Conservation (phyloP, 805 yeast genomes). For the Spathaspora hagerdaliae region DNA sequence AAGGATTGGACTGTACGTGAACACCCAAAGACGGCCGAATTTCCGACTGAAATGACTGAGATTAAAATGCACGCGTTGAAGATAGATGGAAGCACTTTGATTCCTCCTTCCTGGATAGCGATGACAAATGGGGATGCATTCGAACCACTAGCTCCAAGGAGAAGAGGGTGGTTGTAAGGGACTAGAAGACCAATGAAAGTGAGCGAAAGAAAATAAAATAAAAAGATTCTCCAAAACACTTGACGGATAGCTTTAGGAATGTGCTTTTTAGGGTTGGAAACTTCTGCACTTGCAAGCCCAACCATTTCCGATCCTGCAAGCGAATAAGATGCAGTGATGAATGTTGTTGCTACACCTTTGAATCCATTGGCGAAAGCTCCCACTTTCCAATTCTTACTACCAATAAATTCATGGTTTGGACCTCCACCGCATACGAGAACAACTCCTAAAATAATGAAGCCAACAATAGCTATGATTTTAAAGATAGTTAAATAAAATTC, state of each 20-base stretch:
- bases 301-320: slow-evolving; percentile 37
- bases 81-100: slow-evolving; percentile 63
- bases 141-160: slow-evolving; percentile 49
- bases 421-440: slow-evolving; percentile 38
- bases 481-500: slow-evolving; percentile 28
- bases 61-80: slow-evolving; percentile 72
- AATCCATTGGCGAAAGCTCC: slow-evolving; percentile 37
- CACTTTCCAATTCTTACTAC: slow-evolving; percentile 28
- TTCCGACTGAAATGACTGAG: slow-evolving; percentile 74
- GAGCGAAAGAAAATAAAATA: slow-evolving; percentile 34
- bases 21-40: slow-evolving; percentile 69
- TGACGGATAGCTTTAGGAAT: slow-evolving; percentile 41
- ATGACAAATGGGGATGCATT: slow-evolving; percentile 74
- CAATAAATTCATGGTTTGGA: slow-evolving; percentile 32
- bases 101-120: slow-evolving; percentile 61
- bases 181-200: slow-evolving; percentile 36
- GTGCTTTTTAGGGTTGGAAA: slow-evolving; percentile 33
- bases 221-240: slow-evolving; percentile 40
- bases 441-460: slow-evolving; percentile 33
- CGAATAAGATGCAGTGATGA: slow-evolving; percentile 34
- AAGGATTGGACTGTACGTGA: slow-evolving; percentile 67
- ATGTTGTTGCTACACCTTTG: slow-evolving; percentile 35
- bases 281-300: slow-evolving; percentile 37
- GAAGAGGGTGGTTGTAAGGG: slow-evolving; percentile 48
- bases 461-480: slow-evolving; percentile 32